These are phyloP conservation scores for Backusella australiensis DNA, from an alignment of 192 early-diverging fungal species.

Conservation along the genomic window DNA sequence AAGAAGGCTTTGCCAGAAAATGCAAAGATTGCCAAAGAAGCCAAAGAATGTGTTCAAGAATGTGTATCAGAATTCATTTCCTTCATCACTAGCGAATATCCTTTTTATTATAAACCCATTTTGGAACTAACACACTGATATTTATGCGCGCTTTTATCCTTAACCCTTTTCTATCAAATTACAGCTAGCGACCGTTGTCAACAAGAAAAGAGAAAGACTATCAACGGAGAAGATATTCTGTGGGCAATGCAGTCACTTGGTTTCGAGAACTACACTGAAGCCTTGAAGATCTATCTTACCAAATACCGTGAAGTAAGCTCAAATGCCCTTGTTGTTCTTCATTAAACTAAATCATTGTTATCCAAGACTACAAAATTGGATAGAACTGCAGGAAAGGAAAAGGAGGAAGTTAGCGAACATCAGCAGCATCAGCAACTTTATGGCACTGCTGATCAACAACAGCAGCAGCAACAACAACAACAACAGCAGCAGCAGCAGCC, in stretches of 20 bases:
- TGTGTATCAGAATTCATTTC: constrained; percentile 99
- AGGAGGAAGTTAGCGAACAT: constrained; percentile 39
- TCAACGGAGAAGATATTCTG: constrained; percentile 97
- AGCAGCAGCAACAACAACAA: neutral
- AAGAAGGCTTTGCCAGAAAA: constrained; percentile 95
- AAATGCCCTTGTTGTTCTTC: neutral
- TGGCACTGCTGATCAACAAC: constrained; percentile 11
- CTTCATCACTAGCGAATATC: constrained; percentile 96
- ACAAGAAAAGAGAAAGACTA: constrained; percentile 95
- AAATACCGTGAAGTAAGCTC: constrained; percentile 86
- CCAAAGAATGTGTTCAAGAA: constrained; percentile 95
- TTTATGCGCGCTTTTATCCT: constrained; percentile 12
- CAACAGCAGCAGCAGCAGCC: constrained; percentile 2
- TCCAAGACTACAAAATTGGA: constrained; percentile 55
- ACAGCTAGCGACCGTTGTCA: constrained; percentile 91
- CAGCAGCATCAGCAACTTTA: constrained; percentile 9
- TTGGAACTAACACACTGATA: neutral
- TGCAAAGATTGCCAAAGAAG: constrained; percentile 98
- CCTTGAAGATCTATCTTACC: constrained; percentile 82
- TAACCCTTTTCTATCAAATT: constrained; percentile 15
- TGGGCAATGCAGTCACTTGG: constrained; percentile 98
- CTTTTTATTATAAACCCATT: constrained; percentile 26
- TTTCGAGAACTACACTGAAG: constrained; percentile 95
- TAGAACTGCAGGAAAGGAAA: constrained; percentile 47
- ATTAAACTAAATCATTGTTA: neutral